phyloP scores from a whole-genome alignment of 768 basidiomycete genomes.

The Trametes cubensis region DNA sequence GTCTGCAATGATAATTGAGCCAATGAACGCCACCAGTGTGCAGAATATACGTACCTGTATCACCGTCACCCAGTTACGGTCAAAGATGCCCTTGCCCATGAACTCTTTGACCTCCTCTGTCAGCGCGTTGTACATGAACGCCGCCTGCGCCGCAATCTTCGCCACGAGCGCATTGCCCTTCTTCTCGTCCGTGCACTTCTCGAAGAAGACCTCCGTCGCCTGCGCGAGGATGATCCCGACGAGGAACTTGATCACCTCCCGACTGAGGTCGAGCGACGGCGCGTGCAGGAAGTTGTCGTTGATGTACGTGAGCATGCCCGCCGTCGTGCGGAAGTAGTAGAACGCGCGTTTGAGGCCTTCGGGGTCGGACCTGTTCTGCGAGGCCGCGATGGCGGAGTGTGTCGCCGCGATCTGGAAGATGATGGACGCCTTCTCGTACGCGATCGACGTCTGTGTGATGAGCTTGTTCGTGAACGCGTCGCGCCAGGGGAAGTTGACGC shows the following conservation, averaged over 20 bases:
- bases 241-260: constrained; percentile 93
- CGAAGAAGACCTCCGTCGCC: constrained; percentile 94
- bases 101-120: constrained; percentile 95
- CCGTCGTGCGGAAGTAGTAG: constrained; percentile 85
- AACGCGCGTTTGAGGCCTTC: constrained; percentile 94
- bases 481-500: constrained; percentile 94
- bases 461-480: constrained; percentile 96
- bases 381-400: constrained; percentile 86
- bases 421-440: constrained; percentile 97
- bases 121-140: constrained; percentile 78
- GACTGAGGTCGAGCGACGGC: constrained; percentile 90
- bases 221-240: constrained; percentile 88
- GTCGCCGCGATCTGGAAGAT: constrained; percentile 96
- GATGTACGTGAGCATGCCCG: constrained; percentile 98
- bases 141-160: constrained; percentile 84
- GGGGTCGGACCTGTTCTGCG: constrained; percentile 84
- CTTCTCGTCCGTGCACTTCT: constrained; percentile 93
- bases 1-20: constrained; percentile 50
- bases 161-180: constrained; percentile 76
- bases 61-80: constrained; percentile 90
- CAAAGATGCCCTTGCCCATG: constrained; percentile 94
- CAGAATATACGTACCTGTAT: constrained; percentile 58
- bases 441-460: constrained; percentile 93
- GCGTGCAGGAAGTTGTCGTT: constrained; percentile 99
- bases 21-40: background rate